phyloP scores from a whole-genome alignment of 139 green algal genomes.

The Micractinium conductrix region DNA sequence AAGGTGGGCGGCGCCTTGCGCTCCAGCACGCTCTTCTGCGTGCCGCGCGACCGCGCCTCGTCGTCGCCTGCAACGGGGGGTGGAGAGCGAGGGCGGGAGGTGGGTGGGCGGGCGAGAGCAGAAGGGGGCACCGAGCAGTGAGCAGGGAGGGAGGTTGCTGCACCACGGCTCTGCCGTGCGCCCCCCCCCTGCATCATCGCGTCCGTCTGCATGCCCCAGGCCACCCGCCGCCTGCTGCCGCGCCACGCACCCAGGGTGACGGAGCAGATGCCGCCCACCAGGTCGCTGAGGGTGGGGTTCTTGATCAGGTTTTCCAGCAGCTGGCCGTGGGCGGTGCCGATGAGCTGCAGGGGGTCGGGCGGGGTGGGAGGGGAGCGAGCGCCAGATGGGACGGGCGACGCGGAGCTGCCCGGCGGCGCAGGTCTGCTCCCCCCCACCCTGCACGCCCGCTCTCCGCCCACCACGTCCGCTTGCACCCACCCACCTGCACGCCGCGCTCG shows the following conservation, averaged over 20 bases:
- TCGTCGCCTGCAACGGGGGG: constrained; percentile 73
- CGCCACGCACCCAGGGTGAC: constrained; percentile 67
- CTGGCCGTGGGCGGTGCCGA: constrained; percentile 97
- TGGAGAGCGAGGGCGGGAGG: neutral
- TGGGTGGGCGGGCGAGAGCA: neutral
- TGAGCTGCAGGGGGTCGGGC: constrained; percentile 61
- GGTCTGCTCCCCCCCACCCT: too few relatives aligned
- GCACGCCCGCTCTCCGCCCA: too few relatives aligned
- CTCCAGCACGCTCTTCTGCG: constrained; percentile 97
- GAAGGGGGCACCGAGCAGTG: neutral
- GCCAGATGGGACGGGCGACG: neutral
- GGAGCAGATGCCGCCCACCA: constrained; percentile 80
- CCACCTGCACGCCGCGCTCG: constrained; percentile 87
- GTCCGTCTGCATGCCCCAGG: too few relatives aligned
- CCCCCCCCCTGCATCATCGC: neutral
- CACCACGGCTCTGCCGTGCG: neutral
- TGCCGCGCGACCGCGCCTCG: constrained; percentile 83
- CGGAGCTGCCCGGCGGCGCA: neutral
- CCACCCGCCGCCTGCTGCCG: neutral
- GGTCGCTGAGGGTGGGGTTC: constrained; percentile 85
- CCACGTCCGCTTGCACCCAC: constrained; percentile 47
- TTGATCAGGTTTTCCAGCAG: constrained; percentile 98
- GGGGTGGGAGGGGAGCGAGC: neutral
- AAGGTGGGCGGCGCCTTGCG: constrained; percentile 91
- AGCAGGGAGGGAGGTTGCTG: neutral